These are phyloP conservation scores for Yamadazyma insecticola DNA, from an alignment of 805 yeast genomes.

Conservation along the genomic window DNA sequence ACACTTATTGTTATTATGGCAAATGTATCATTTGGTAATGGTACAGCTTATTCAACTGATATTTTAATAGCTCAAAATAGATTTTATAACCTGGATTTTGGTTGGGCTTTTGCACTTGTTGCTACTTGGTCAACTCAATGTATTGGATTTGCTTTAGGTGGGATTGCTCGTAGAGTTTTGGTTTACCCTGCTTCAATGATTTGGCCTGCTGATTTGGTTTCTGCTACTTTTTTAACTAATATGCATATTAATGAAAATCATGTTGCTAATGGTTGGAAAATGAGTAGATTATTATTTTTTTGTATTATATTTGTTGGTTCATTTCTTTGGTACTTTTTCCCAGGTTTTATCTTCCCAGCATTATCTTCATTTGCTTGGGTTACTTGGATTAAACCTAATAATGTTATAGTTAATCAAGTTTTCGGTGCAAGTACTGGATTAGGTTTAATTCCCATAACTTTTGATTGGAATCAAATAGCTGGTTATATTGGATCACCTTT, in stretches of 20 bases:
- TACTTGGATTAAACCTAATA: slow-evolving; percentile 62
- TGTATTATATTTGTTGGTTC: slow-evolving; percentile 15
- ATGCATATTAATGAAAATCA: slow-evolving; percentile 44
- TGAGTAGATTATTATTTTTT: slow-evolving; percentile 11
- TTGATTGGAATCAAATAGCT: slow-evolving; percentile 45
- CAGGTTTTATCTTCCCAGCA: slow-evolving; percentile 55
- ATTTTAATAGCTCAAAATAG: slow-evolving; percentile 47
- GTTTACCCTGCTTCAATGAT: slow-evolving; percentile 62
- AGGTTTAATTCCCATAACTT: slow-evolving; percentile 53
- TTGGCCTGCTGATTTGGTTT: slow-evolving; percentile 67
- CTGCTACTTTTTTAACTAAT: slow-evolving; percentile 35
- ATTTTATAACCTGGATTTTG: slow-evolving; percentile 38
- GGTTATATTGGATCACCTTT: slow-evolving; percentile 58
- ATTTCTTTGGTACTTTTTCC: slow-evolving; percentile 57
- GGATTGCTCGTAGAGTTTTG: slow-evolving; percentile 52
- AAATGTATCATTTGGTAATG: slow-evolving; percentile 12
- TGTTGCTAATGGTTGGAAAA: slow-evolving; percentile 40
- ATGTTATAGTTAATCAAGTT: slow-evolving; percentile 56
- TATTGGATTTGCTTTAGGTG: slow-evolving; percentile 67
- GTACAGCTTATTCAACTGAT: slow-evolving; percentile 49
- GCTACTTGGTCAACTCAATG: slow-evolving; percentile 48
- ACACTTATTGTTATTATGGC: slow-evolving; percentile 18
- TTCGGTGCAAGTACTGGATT: slow-evolving; percentile 61
- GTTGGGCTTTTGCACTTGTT: slow-evolving; percentile 22
- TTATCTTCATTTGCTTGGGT: slow-evolving; percentile 60